phyloP scores from a whole-genome alignment of 2,329 filamentous ascomycete genomes.

The Trichoderma afroharzianum region DNA sequence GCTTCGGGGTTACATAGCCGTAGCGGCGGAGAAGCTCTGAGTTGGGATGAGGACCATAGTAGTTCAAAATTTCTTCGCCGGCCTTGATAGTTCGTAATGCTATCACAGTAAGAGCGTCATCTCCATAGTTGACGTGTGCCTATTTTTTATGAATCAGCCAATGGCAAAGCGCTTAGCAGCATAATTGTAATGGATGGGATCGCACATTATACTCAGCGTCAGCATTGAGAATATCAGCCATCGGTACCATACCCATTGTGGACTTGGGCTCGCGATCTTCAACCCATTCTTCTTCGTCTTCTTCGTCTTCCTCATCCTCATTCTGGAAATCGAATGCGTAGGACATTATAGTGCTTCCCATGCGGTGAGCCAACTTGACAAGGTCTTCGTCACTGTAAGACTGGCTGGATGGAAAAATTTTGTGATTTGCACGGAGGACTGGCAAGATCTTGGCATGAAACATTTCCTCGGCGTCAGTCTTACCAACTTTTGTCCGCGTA shows the following conservation, averaged over 20 bases:
- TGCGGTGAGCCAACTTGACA: constrained; percentile 62
- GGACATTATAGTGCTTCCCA: constrained; percentile 88
- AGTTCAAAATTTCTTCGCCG: constrained; percentile 79
- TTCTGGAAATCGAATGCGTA: constrained; percentile 81
- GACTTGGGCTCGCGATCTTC: constrained; percentile 57
- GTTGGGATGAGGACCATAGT: constrained; percentile 81
- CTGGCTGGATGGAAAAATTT: constrained; percentile 40
- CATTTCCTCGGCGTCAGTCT: constrained; percentile 63
- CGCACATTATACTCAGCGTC: constrained; percentile 81
- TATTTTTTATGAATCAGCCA: constrained; percentile 23
- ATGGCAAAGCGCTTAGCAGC: too few relatives aligned
- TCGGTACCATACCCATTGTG: constrained; percentile 80
- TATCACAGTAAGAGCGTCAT: constrained; percentile 63
- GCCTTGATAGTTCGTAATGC: constrained; percentile 63
- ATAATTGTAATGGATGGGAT: not conserved
- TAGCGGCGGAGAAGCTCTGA: constrained; percentile 81
- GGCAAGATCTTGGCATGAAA: constrained; percentile 57
- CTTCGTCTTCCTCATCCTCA: constrained; percentile 53
- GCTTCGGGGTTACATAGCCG: constrained; percentile 78
- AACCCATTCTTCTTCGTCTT: constrained; percentile 62
- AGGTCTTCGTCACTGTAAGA: constrained; percentile 43
- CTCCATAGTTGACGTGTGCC: constrained; percentile 53
- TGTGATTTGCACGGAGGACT: constrained; percentile 42
- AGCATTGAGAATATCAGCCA: constrained; percentile 87
- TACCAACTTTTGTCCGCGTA: constrained; percentile 73